Evolutionary conservation across 1,284 basidiomycete genomes (phyloP), one percentile per base, ranked within the genome.

Genomic region (Cronartium quercuum): DNA sequence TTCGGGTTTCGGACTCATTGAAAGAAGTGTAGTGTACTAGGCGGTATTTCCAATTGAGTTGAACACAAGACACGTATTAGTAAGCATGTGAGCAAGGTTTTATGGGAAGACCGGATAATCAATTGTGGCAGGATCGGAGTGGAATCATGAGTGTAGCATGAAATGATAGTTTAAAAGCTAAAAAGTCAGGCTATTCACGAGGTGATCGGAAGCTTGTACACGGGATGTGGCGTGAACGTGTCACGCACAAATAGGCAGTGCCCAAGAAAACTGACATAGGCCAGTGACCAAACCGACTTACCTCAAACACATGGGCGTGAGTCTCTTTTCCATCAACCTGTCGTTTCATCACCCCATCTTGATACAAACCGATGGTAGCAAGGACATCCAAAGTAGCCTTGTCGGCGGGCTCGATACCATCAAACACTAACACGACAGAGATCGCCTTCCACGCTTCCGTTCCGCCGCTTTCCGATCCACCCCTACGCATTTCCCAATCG

Each of bases 261-360:
- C 5, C 29, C 29, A 51, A 0, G 6, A 9, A 13, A 9, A 6
- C 47, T 6, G 12, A 51, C 18, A 0, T 10, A 4, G 13, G 18
- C n/a, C 51, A n/a, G 6, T n/a, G 29, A 18, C n/a, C 7, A n/a
- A 13, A 34, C 5, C 21, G 35, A 70, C 67, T 57, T 41, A 69
- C 67, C 47, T 75, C 61, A 44, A 66, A 74, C 10, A 35, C 7
- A 34, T 66, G 34, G 21, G 51, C 63, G 58, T 95, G 91, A 12
- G 92, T 96, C 76, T 94, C 90, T 82, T 95, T 95, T 63, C 88
- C 92, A 81, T 98, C 94, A 47, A 87, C 85, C 24, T 86, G 82
- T 82, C 94, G 94, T 84, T 98, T 97, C 91, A 98, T 94, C 77
- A 98, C 86, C 80, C 94, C 94, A 82, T 84, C 92, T 82, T 94